Conservation (phyloP, 768 basidiomycete species). For the Lyophyllum decastes region DNA sequence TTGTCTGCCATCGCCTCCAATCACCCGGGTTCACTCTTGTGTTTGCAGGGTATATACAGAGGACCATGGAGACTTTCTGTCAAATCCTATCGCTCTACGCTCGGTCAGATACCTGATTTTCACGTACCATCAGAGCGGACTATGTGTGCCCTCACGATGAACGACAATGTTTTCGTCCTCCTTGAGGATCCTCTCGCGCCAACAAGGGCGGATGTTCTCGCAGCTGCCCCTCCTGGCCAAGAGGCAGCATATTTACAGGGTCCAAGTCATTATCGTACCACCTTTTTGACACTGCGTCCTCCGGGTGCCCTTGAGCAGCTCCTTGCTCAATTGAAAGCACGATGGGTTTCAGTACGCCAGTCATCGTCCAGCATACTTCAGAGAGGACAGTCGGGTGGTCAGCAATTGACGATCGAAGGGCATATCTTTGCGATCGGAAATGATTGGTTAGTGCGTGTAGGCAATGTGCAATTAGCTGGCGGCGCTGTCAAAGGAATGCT, state of each 20-base stretch:
- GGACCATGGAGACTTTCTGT: constrained; percentile 73
- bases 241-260: constrained; percentile 44
- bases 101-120: constrained; percentile 54
- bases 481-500: constrained; percentile 84
- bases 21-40: constrained; percentile 10
- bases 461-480: constrained; percentile 75
- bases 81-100: constrained; percentile 74
- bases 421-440: constrained; percentile 73
- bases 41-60: constrained; percentile 52
- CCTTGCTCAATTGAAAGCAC: constrained; percentile 69
- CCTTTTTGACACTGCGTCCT: constrained; percentile 75
- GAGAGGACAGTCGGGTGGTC: constrained; percentile 48
- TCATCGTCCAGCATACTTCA: constrained; percentile 36
- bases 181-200: constrained; percentile 78
- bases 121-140: constrained; percentile 60
- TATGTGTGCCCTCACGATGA: constrained; percentile 79
- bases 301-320: constrained; percentile 77
- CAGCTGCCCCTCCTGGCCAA: constrained; percentile 43
- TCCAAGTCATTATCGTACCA: constrained; percentile 71
- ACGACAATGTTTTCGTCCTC: constrained; percentile 77
- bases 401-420: constrained; percentile 76
- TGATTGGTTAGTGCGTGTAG: constrained; percentile 81
- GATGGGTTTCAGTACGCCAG: constrained; percentile 74
- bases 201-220: constrained; percentile 59
- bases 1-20: constrained; percentile 12